Evolutionary conservation across 2,329 filamentous ascomycete genomes (phyloP).

Genomic region (Dactylellina parvicollis): DNA sequence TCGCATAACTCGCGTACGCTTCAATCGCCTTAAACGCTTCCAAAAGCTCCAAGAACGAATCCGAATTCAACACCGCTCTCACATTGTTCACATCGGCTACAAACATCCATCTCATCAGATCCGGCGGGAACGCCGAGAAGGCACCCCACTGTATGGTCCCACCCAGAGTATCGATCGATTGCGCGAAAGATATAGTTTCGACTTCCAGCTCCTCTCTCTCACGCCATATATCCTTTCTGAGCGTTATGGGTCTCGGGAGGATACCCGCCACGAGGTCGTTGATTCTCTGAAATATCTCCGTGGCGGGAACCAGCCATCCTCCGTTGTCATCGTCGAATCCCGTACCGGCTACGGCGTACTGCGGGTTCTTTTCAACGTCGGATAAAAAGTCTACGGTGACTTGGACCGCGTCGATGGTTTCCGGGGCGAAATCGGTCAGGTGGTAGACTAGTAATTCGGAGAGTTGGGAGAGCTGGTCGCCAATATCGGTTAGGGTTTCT

Average conservation of each 20-base stretch:
- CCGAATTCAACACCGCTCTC: background rate
- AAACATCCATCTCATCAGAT: constrained; percentile 30
- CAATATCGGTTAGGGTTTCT: constrained; percentile 2
- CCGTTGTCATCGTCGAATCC: constrained; percentile 2
- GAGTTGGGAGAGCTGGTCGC: constrained; percentile 3
- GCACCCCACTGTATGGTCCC: constrained; percentile 13
- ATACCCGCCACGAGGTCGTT: background rate
- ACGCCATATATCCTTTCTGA: constrained; percentile 24
- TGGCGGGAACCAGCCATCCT: constrained; percentile 4
- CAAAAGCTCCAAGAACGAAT: constrained; percentile 9
- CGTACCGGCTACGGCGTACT: background rate
- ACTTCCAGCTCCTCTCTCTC: background rate
- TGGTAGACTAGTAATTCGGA: background rate
- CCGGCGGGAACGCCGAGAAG: background rate
- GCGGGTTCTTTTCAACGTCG: constrained; percentile 5
- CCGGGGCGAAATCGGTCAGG: constrained; percentile 22
- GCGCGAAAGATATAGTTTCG: background rate
- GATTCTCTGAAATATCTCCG: constrained; percentile 12
- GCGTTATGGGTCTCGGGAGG: background rate
- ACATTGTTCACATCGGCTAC: background rate
- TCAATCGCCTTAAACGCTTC: constrained; percentile 3
- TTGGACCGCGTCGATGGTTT: constrained; percentile 17
- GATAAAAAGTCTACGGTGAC: background rate
- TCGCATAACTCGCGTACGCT: constrained; percentile 1
- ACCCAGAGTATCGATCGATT: background rate